These are phyloP conservation scores for Claviceps citrina DNA, from an alignment of 2,329 filamentous ascomycete species.

Conservation along the genomic window DNA sequence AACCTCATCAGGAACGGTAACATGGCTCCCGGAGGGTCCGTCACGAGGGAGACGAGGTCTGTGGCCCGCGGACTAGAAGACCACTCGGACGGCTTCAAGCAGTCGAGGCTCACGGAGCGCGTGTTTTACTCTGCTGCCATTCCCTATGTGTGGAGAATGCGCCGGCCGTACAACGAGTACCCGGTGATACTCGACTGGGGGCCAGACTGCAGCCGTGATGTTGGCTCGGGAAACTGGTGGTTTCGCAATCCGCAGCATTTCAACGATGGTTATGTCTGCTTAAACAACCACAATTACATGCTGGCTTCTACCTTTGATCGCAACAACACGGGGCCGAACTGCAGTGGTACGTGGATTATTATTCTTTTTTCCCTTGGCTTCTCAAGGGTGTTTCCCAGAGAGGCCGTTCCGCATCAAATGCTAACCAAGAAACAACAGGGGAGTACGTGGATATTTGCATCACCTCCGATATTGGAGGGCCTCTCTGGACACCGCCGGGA, in stretches of 20 bases:
- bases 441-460: too few relatives aligned
- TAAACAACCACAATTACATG: not conserved
- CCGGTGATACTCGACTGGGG: not conserved
- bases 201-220: not conserved
- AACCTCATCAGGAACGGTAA: not conserved
- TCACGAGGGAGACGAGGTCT: too few relatives aligned
- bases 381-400: too few relatives aligned
- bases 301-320: not conserved
- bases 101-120: not conserved
- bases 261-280: not conserved
- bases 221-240: not conserved
- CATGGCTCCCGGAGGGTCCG: not conserved
- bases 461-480: too few relatives aligned
- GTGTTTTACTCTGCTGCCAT: constrained; percentile 1
- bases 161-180: not conserved
- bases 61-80: too few relatives aligned
- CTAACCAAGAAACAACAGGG: too few relatives aligned
- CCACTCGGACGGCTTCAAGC: too few relatives aligned
- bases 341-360: not conserved
- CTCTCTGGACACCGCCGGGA: not conserved
- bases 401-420: too few relatives aligned
- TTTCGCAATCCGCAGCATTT: not conserved
- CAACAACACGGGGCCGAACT: not conserved
- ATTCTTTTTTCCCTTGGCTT: not conserved
- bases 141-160: not conserved